These are phyloP conservation scores for Coemansia sp. DNA, from an alignment of 192 early-diverging fungal genomes.

Conservation along the genomic window DNA sequence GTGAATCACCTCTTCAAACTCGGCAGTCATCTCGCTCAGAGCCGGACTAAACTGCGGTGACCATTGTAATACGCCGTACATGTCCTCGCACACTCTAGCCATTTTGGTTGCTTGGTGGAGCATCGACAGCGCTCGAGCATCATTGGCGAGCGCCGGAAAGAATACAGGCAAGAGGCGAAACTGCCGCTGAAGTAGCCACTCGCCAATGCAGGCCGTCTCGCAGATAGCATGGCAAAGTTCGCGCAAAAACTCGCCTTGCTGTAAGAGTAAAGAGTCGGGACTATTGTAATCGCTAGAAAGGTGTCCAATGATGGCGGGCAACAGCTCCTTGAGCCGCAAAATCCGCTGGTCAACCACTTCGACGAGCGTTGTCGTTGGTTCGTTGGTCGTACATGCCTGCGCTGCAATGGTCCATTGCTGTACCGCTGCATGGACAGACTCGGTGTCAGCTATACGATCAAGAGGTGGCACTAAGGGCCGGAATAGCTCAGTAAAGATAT, in stretches of 20 bases:
- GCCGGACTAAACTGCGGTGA: constrained; percentile 20
- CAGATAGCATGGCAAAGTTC: constrained; percentile 35
- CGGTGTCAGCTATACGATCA: neutral
- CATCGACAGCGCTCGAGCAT: constrained; percentile 23
- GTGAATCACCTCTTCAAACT: constrained; percentile 39
- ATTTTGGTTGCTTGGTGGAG: constrained; percentile 27
- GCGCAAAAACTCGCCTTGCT: constrained; percentile 24
- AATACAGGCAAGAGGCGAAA: constrained; percentile 30
- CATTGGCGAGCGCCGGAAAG: constrained; percentile 20
- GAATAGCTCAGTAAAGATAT: constrained; percentile 29
- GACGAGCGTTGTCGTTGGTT: constrained; percentile 19
- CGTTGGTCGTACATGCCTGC: constrained; percentile 16
- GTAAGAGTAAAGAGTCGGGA: constrained; percentile 1
- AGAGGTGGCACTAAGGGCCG: neutral
- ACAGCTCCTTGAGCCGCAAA: constrained; percentile 25
- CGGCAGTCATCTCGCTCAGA: constrained; percentile 27
- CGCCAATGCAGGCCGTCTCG: constrained; percentile 36
- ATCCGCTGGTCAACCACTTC: constrained; percentile 18
- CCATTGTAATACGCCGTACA: constrained; percentile 32
- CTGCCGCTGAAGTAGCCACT: constrained; percentile 39
- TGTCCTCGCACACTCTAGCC: constrained; percentile 37
- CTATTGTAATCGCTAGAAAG: neutral
- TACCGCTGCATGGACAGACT: constrained; percentile 22
- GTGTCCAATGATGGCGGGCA: constrained; percentile 23
- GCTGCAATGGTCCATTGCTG: constrained; percentile 32